phyloP scores from a whole-genome alignment of 345 rosid species.

The Triadica sebifera region DNA sequence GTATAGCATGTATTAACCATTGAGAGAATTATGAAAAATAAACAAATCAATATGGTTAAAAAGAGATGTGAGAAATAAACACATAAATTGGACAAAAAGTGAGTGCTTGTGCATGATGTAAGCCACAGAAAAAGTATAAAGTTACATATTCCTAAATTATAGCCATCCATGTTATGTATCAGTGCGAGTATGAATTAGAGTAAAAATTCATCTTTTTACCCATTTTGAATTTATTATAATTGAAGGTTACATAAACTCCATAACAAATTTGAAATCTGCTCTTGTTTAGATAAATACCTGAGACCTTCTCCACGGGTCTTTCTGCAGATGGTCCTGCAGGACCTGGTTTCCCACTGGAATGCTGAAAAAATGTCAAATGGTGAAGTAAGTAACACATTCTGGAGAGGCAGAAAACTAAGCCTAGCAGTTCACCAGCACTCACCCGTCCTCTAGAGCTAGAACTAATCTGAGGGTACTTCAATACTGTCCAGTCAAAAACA shows the following conservation, averaged over 20 bases:
- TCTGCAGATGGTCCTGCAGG: slow-evolving; percentile 66
- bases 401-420: background rate
- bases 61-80: background rate
- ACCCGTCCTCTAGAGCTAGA: slow-evolving; percentile 80
- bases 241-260: background rate
- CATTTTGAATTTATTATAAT: background rate
- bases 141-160: background rate
- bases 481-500: slow-evolving; percentile 91
- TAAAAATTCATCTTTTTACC: background rate
- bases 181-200: background rate
- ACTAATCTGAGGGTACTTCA: slow-evolving; percentile 81
- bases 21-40: background rate
- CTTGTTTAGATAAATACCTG: slow-evolving; percentile 39
- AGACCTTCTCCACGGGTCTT: slow-evolving; percentile 63
- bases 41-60: background rate
- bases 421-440: slow-evolving; percentile 25
- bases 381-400: background rate
- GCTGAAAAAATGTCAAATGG: slow-evolving; percentile 16
- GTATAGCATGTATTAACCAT: background rate
- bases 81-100: background rate
- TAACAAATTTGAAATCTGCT: background rate
- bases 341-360: slow-evolving; percentile 47
- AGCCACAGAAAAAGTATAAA: background rate
- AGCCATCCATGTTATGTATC: background rate
- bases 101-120: background rate